These are phyloP conservation scores for Neurospora sp. DNA, from an alignment of 495 filamentous ascomycete species.

Conservation along the genomic window DNA sequence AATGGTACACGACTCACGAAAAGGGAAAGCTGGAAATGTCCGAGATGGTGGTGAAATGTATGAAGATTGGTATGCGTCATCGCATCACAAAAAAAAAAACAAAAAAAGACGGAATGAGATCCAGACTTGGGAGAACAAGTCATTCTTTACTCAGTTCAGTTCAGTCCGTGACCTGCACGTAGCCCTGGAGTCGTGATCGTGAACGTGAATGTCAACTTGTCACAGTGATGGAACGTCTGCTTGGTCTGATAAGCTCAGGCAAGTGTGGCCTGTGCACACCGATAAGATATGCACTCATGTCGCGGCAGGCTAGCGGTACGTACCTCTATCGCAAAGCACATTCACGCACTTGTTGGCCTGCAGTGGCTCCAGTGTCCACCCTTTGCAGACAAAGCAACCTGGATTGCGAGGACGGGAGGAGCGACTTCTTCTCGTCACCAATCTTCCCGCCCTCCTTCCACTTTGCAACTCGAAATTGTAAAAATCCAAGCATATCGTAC, in stretches of 20 bases:
- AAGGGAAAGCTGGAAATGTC: background rate
- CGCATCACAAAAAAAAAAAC: background rate
- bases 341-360: background rate
- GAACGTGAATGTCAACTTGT: background rate
- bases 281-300: background rate
- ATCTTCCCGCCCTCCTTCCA: background rate
- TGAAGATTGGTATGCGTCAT: background rate
- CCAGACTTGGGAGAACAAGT: background rate
- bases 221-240: background rate
- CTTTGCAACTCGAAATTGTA: background rate
- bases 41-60: background rate
- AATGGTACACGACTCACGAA: background rate
- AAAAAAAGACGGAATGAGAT: background rate
- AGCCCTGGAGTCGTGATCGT: background rate
- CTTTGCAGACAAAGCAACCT: background rate
- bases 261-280: background rate
- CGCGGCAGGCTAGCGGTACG: background rate
- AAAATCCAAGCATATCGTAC: background rate
- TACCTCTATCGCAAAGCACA: background rate
- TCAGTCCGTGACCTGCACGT: background rate
- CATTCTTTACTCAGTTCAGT: background rate
- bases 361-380: background rate
- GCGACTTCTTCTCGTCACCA: background rate
- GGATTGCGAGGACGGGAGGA: background rate
- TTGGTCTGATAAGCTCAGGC: background rate